Conservation (phyloP, 495 filamentous ascomycete genomes). For the Podospora pseudocomata region DNA sequence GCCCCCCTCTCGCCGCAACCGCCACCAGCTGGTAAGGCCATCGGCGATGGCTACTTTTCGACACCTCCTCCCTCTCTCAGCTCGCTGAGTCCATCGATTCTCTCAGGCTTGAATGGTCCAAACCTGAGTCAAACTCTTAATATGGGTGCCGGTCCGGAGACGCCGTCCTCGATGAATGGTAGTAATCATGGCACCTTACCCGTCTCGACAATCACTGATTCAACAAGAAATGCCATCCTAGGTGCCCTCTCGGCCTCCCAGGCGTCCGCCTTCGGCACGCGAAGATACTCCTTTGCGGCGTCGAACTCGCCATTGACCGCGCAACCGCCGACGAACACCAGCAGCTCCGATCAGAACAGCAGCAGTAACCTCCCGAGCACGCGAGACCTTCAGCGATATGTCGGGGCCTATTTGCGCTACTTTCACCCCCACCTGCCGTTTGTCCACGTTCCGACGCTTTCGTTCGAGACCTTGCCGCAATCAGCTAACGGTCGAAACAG, state of each 20-base stretch:
- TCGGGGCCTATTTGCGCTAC: slow-evolving; percentile 86
- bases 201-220: slow-evolving; percentile 78
- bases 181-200: slow-evolving; percentile 56
- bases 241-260: slow-evolving; percentile 67
- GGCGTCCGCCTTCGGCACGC: slow-evolving; percentile 65
- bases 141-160: slow-evolving; percentile 61
- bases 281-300: slow-evolving; percentile 73
- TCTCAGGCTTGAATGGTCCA: slow-evolving; percentile 51
- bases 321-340: slow-evolving; percentile 47
- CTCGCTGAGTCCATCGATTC: slow-evolving; percentile 45
- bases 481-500: slow-evolving; percentile 59
- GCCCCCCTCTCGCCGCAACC: slow-evolving; percentile 59
- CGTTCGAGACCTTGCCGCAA: slow-evolving; percentile 76
- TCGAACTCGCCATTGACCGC: slow-evolving; percentile 62
- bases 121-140: slow-evolving; percentile 56
- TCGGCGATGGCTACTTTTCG: slow-evolving; percentile 55
- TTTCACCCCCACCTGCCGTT: slow-evolving; percentile 96
- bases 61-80: slow-evolving; percentile 66
- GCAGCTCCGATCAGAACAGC: slow-evolving; percentile 44
- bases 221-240: slow-evolving; percentile 83
- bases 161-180: slow-evolving; percentile 64
- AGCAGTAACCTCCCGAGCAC: slow-evolving; percentile 70
- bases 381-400: slow-evolving; percentile 87
- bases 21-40: slow-evolving; percentile 50
- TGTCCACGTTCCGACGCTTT: slow-evolving; percentile 85